Evolutionary conservation across 2,329 filamentous ascomycete species (phyloP).

Genomic region (Beauveria australis): DNA sequence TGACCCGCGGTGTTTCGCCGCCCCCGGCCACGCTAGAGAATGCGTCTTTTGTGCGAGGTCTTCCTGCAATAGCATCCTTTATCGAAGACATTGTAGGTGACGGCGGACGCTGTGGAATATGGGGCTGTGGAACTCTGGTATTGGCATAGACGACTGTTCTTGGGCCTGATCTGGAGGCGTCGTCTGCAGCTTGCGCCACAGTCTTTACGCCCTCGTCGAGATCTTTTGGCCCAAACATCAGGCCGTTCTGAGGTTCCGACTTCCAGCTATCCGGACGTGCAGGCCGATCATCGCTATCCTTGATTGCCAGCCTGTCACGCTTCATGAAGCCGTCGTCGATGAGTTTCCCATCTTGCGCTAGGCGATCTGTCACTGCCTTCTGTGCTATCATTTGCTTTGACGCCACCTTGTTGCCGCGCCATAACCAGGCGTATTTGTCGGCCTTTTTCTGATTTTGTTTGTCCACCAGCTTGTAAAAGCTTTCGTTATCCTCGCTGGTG

Average conservation of each 20-base stretch:
- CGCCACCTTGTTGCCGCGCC: conserved; percentile 77
- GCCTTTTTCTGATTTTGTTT: conserved; percentile 78
- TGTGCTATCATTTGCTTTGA: conserved; percentile 70
- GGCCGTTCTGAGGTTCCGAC: conserved; percentile 62
- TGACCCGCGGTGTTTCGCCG: conserved; percentile 78
- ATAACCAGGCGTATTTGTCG: conserved; percentile 84
- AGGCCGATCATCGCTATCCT: conserved; percentile 61
- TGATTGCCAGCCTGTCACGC: conserved; percentile 53
- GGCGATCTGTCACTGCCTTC: conserved; percentile 49
- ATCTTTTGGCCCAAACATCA: conserved; percentile 78
- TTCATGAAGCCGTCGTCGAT: conserved; percentile 46
- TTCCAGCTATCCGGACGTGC: conserved; percentile 74
- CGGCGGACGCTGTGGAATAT: conserved; percentile 42
- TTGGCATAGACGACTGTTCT: conserved; percentile 75
- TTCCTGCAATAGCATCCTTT: conserved; percentile 73
- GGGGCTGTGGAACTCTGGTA: conserved; percentile 60
- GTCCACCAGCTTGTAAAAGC: conserved; percentile 87
- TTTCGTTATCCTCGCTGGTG: conserved; percentile 96
- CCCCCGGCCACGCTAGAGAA: conserved; percentile 50
- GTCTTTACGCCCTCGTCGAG: conserved; percentile 54
- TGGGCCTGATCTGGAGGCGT: conserved; percentile 63
- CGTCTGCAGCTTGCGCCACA: conserved; percentile 58
- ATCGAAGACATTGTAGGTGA: conserved; percentile 82
- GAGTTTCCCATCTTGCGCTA: conserved; percentile 38
- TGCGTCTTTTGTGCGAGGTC: conserved; percentile 51